Percentiles rank a stretch among this genome's conserved stretches.
phyloP scores from a whole-genome alignment of 495 filamentous ascomycete species.

The Penicillium tannophilum region DNA sequence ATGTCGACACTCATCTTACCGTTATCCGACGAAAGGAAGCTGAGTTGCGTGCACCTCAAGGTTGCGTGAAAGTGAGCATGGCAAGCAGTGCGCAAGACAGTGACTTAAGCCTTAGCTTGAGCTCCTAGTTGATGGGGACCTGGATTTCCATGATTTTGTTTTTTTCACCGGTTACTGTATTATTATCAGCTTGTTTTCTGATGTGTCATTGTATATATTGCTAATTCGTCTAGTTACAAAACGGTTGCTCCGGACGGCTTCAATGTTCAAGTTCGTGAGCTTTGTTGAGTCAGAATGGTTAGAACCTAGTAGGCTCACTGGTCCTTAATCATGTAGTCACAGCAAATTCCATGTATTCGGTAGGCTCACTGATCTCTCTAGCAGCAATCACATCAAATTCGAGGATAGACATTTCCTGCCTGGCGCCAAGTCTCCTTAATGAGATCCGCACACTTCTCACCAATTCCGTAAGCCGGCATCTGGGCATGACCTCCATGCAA shows the following conservation, averaged over 20 bases:
- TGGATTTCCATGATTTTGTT: not conserved
- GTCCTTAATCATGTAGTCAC: too few species aligned
- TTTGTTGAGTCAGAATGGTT: not conserved
- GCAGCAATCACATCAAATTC: constrained; percentile 16
- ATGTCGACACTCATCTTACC: constrained; percentile 21
- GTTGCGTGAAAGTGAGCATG: not conserved
- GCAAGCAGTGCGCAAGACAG: not conserved
- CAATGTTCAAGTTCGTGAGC: not conserved
- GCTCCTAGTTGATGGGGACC: not conserved
- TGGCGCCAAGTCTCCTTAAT: constrained; percentile 49
- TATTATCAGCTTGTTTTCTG: not conserved
- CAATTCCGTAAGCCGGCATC: constrained; percentile 61
- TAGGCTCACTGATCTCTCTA: not conserved
- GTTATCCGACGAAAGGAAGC: constrained; percentile 10
- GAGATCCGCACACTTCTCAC: constrained; percentile 59
- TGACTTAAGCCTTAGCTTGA: not conserved
- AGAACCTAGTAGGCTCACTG: not conserved
- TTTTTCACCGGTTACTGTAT: not conserved
- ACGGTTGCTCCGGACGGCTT: not conserved
- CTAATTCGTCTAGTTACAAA: not conserved
- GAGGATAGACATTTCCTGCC: constrained; percentile 24
- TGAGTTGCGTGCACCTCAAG: not conserved
- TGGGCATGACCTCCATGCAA: constrained; percentile 59
- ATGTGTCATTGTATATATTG: not conserved
- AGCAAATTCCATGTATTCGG: not conserved